Conservation (phyloP, 805 yeast species). For the Metschnikowia shivogae region DNA sequence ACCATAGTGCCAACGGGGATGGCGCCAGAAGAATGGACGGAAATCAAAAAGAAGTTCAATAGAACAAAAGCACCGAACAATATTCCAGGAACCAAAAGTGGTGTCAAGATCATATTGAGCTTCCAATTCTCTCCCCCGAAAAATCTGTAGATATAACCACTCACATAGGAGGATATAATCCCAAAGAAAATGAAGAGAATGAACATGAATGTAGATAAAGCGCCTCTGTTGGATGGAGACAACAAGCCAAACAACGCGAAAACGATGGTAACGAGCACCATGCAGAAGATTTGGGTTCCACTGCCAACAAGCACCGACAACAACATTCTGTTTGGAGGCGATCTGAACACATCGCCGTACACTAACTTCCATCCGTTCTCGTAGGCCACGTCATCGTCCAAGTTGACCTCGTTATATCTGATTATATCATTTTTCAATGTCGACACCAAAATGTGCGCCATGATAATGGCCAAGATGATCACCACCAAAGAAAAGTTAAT, state of each 20-base stretch:
- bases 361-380: conserved; percentile 97
- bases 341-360: conserved; percentile 91
- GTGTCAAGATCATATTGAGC: conserved; percentile 76
- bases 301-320: conserved; percentile 82
- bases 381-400: conserved; percentile 82
- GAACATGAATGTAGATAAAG: conserved; percentile 86
- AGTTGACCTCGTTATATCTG: conserved; percentile 82
- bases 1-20: conserved; percentile 88
- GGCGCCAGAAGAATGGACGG: conserved; percentile 84
- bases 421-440: conserved; percentile 82
- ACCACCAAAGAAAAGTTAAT: conserved; percentile 83
- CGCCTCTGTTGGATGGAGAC: conserved; percentile 93
- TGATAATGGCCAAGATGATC: conserved; percentile 66
- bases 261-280: conserved; percentile 65
- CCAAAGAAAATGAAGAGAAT: conserved; percentile 79
- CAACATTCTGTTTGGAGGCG: conserved; percentile 67
- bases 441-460: conserved; percentile 71
- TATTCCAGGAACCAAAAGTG: conserved; percentile 77
- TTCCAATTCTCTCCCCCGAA: conserved; percentile 94
- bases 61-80: conserved; percentile 60
- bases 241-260: conserved; percentile 87
- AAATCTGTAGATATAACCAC: conserved; percentile 79
- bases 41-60: conserved; percentile 77
- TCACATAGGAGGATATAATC: conserved; percentile 78
- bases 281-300: conserved; percentile 78